A percentile compares a stretch with the other conserved stretches of the same genome.
phyloP scores from a whole-genome alignment of 768 basidiomycete genomes.

The Kondoa subrosea region DNA sequence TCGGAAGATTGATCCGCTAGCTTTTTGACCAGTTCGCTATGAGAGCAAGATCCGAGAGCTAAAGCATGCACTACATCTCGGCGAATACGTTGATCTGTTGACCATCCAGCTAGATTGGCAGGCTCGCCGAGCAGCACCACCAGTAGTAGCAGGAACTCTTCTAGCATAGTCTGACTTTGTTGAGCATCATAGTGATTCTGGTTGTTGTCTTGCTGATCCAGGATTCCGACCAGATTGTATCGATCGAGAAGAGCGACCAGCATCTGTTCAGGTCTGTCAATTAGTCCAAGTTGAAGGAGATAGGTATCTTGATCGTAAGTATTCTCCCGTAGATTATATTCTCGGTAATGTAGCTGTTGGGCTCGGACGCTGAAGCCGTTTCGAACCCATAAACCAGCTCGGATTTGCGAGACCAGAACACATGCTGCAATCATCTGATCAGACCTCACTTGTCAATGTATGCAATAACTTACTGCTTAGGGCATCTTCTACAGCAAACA shows the following conservation, averaged over 20 bases:
- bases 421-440: conserved; percentile 30
- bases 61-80: conserved; percentile 81
- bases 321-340: conserved; percentile 83
- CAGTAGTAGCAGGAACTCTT: conserved; percentile 73
- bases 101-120: conserved; percentile 52
- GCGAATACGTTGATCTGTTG: conserved; percentile 48
- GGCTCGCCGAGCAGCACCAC: conserved; percentile 74
- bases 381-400: conserved; percentile 89
- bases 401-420: conserved; percentile 82
- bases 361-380: conserved; percentile 92
- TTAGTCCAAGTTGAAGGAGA: conserved; percentile 68
- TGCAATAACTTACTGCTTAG: background rate
- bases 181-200: conserved; percentile 45
- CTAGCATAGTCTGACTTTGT: conserved; percentile 68
- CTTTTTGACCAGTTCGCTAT: conserved; percentile 76
- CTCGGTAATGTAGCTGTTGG: conserved; percentile 85
- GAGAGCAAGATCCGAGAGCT: conserved; percentile 68
- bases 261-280: conserved; percentile 52
- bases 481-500: background rate
- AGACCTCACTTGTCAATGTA: background rate
- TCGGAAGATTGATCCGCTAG: conserved; percentile 80
- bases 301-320: conserved; percentile 93
- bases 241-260: conserved; percentile 77
- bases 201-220: conserved; percentile 39
- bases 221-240: conserved; percentile 64